Evolutionary conservation across 164 flowering plant species (phyloP), one percentile per base, ranked within the genome.

Genomic region (Aristolochia fimbriata): DNA sequence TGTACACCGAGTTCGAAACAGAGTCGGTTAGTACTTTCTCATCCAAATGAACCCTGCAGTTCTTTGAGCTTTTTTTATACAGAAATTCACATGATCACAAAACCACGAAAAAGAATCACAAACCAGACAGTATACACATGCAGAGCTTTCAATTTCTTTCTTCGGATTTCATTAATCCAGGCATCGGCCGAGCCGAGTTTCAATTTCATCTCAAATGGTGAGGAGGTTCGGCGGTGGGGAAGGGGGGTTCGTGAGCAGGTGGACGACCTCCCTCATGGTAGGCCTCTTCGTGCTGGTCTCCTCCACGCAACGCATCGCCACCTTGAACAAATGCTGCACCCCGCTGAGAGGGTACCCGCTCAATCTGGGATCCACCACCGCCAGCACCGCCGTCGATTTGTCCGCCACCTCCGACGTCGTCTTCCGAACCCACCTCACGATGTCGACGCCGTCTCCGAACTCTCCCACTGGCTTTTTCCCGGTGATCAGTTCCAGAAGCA

Each of bases 361-460:
- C 4, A 91, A 81, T 73, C 96, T 76, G 10, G 79, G 67, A 65
- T 91, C 97, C 57, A 91, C 71, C 61, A 91, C 76, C 8, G 83
- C 80, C 57, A 80, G 50, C 37, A 85, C 94, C 0, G 78, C 62
- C 2, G 86, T 80, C 11, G 78, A 67, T 63, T 81, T 81, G 0
- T 76, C 77, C 27, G 85, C 66, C 0, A 82, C 47, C 70, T 85
- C 97, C 16, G 83, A 73, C 11, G 66, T 67, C 9, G 81, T 88
- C 62, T 80, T 81, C 70, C 69, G 51, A 1, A 91, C 85, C 97
- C 97, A 91, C 65, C 82, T 68, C 49, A 89, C 98, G 15, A 92
- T 87, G 70, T 92, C 96, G 68, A 89, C 98, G 0, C 96, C 98
- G 6, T 92, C 96, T 0, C 91, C 98, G 51, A 89, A 92, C 51